Base-by-base conservation (phyloP, 495 filamentous ascomycete genomes). In the Wilcoxina mikolae region DNA sequence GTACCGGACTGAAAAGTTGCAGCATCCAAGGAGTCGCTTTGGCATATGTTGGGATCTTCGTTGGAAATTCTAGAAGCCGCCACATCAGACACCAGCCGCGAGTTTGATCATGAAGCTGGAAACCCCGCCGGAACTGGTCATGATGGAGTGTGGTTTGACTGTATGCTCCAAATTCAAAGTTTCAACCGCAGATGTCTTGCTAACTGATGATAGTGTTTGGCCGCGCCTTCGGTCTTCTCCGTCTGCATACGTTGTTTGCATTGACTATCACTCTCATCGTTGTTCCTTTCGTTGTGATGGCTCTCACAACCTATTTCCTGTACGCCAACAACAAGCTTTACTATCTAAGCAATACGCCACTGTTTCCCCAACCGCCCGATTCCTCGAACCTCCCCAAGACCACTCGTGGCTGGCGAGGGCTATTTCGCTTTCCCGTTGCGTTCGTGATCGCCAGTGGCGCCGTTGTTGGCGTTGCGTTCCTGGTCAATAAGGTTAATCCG, bases 31-130 rank as follows among this genome's bases (percentile, higher is more conserved):
- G 76, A 79, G 38, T 89, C 85, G 17, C 64, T 96, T 7, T 94
- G 87, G 86, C 88, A 96, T 64, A 98, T 98, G 91, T 72, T 94
- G 3, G 88, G 85, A 42, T 78, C 79, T 22, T 77, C 88, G 25
- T 70, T 95, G 24, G 74, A 79, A 26, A 91, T 87, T 0, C 77
- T 82, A 51, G 73, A 79, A 62, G 72, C 69, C 1, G 73, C 95
- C 48, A 81, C 87, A 0, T 78, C 78, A 25, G 81, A 93, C 61
- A 78, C 75, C 0, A 81, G 76, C 48, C 66, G 75, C 39, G 74
- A 70, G 2, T 95, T 94, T 61, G 85, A 85, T 48, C 33, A 25
- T 39, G 51, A 54, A 17, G 22, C n/a, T 18, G 51, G 29, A 5
- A 9, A 11, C 18, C 57, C 71, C 17, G 66, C 72, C 58, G 83